phyloP scores from a whole-genome alignment of 1,139 yeast species.

The Pichia sp. region DNA sequence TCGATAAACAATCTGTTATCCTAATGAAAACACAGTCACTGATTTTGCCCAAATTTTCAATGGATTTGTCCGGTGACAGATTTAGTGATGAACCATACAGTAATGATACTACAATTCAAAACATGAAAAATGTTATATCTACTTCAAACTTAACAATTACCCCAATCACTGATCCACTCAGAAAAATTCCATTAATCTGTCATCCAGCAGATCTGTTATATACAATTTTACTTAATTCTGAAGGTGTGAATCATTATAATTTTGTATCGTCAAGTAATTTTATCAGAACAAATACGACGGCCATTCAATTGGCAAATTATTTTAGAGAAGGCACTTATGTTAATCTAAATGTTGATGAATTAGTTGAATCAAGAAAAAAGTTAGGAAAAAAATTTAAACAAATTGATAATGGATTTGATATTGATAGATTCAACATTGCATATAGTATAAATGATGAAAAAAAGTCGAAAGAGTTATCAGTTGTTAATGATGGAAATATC shows the following conservation, averaged over 20 bases:
- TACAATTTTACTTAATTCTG: slow-evolving; percentile 17
- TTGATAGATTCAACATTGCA: slow-evolving; percentile 6
- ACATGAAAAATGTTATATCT: neutral
- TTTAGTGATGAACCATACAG: neutral
- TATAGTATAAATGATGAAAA: slow-evolving; percentile 5
- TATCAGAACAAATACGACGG: slow-evolving; percentile 12
- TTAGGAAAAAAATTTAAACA: slow-evolving; percentile 10
- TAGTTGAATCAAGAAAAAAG: slow-evolving; percentile 2
- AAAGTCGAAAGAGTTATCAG: neutral
- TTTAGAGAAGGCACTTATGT: slow-evolving; percentile 20
- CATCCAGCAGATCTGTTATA: slow-evolving; percentile 21
- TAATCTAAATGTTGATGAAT: slow-evolving; percentile 2
- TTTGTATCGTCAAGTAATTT: slow-evolving; percentile 18
- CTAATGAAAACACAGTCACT: slow-evolving; percentile 3
- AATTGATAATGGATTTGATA: slow-evolving; percentile 18
- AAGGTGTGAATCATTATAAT: slow-evolving; percentile 14
- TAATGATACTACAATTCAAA: neutral
- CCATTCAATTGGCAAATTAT: slow-evolving; percentile 22
- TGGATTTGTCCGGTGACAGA: neutral
- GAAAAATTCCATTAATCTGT: slow-evolving; percentile 15
- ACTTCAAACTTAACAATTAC: neutral
- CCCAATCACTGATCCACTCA: neutral
- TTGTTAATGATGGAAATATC: slow-evolving; percentile 19
- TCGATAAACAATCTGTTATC: neutral
- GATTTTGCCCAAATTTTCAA: neutral